Evolutionary conservation across 2,329 filamentous ascomycete genomes (phyloP).

Genomic region (Stenocarpella maydis): DNA sequence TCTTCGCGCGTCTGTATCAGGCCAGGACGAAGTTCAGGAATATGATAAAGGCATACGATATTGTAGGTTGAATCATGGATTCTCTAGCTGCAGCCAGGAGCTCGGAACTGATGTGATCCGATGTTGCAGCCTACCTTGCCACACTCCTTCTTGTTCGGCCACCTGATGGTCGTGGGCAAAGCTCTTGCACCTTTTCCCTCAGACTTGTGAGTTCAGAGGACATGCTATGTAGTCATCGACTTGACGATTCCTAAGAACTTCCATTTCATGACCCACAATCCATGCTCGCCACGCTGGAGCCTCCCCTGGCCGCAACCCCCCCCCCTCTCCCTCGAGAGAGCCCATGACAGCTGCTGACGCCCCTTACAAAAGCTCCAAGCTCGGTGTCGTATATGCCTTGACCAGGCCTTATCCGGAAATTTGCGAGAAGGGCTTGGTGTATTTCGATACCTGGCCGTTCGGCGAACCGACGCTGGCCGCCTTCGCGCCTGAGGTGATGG

Average conservation of each 20-base stretch:
- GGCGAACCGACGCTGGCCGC: conserved; percentile 46
- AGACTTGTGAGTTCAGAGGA: conserved; percentile 40
- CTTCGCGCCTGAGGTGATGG: conserved; percentile 45
- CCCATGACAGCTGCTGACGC: not conserved
- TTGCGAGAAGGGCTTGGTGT: conserved; percentile 41
- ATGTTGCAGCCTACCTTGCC: conserved; percentile 43
- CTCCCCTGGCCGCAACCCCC: not conserved
- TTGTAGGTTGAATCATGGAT: conserved; percentile 38
- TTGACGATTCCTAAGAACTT: too few relatives aligned
- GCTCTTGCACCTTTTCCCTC: conserved; percentile 41
- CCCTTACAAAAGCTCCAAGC: not conserved
- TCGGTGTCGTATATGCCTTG: not conserved
- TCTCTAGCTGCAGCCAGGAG: too few relatives aligned
- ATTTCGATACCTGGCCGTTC: conserved; percentile 51
- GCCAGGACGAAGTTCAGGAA: conserved; percentile 41
- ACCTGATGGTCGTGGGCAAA: conserved; percentile 41
- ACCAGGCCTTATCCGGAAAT: conserved; percentile 43
- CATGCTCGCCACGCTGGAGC: not conserved
- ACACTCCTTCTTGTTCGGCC: conserved; percentile 47
- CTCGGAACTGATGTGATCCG: not conserved
- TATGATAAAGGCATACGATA: conserved; percentile 39
- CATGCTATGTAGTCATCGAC: conserved; percentile 36
- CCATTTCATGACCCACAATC: not conserved
- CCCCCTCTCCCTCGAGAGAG: not conserved
- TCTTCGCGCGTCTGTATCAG: conserved; percentile 42